Conservation (phyloP, 148 eudicot species). For the Bassia scoparia region DNA sequence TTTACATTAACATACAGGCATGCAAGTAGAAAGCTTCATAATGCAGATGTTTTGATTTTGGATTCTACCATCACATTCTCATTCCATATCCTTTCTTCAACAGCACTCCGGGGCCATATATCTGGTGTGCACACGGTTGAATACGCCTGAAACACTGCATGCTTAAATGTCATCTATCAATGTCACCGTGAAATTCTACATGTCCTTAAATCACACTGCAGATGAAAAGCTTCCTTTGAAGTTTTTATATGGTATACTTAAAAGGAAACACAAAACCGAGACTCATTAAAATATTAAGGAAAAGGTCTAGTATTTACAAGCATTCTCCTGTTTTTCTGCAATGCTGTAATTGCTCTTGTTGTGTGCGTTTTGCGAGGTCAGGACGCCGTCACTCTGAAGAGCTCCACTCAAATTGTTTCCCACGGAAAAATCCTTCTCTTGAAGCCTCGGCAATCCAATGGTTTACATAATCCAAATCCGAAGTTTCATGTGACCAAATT, state of each 20-base stretch:
- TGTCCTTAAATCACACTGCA: not conserved
- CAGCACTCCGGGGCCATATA: conserved; percentile 97
- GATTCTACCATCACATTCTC: conserved; percentile 92
- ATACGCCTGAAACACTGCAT: conserved; percentile 67
- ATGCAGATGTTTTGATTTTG: conserved; percentile 10
- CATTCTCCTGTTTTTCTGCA: conserved; percentile 98
- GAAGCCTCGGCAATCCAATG: conserved; percentile 86
- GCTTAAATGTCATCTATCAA: conserved; percentile 11
- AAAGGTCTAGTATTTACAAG: conserved; percentile 47
- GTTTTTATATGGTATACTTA: not conserved
- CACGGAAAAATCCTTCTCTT: conserved; percentile 79
- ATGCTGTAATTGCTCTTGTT: conserved; percentile 91
- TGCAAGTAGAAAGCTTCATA: not conserved
- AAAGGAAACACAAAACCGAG: not conserved
- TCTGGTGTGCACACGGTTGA: conserved; percentile 99
- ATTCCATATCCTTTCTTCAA: conserved; percentile 98
- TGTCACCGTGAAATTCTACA: not conserved
- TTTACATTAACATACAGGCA: conserved; percentile 3
- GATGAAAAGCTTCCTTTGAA: not conserved
- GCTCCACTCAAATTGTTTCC: conserved; percentile 71
- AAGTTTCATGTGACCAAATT: conserved; percentile 93
- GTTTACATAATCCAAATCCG: conserved; percentile 99
- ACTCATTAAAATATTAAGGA: not conserved
- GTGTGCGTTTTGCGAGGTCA: conserved; percentile 69
- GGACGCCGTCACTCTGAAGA: conserved; percentile 97